A percentile compares a stretch with the other conserved stretches of the same genome.
Evolutionary conservation across 805 yeast genomes (phyloP).

Genomic region (Isabelozyma pseudorhagii): DNA sequence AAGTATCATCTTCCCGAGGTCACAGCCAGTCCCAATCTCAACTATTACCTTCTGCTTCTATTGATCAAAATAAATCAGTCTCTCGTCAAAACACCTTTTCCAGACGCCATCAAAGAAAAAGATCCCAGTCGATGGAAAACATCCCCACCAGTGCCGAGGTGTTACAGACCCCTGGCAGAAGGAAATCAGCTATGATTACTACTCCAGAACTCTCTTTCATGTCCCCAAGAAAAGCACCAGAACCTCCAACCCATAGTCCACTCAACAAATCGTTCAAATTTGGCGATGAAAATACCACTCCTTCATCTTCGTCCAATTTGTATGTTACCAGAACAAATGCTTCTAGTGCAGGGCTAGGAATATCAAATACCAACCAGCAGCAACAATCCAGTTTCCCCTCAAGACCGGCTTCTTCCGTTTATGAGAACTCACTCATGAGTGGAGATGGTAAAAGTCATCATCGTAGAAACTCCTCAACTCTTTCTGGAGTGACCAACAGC

Average conservation of each 20-base stretch:
- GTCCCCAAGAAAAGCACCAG: constrained; percentile 74
- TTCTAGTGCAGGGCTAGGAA: constrained; percentile 14
- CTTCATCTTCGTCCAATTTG: background rate
- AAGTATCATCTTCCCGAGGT: background rate
- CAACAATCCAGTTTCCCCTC: constrained; percentile 10
- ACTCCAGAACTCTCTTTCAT: constrained; percentile 30
- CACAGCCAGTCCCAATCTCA: constrained; percentile 10
- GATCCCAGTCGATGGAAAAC: constrained; percentile 52
- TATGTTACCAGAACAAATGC: constrained; percentile 24
- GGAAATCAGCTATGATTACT: background rate
- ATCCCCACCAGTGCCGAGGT: constrained; percentile 8
- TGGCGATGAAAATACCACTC: constrained; percentile 17
- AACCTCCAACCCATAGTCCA: constrained; percentile 52
- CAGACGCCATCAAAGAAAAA: constrained; percentile 41
- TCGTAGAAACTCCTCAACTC: constrained; percentile 26
- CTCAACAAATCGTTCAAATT: constrained; percentile 27
- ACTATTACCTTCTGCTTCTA: constrained; percentile 42
- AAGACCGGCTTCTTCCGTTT: constrained; percentile 51
- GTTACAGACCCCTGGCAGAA: constrained; percentile 1
- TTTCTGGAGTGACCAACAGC: constrained; percentile 14
- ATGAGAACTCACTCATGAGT: constrained; percentile 36
- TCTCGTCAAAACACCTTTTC: constrained; percentile 7
- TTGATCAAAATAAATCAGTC: constrained; percentile 6
- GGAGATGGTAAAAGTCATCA: constrained; percentile 14
- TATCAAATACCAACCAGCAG: background rate